Conservation (phyloP, 257 asterid genomes). For the Ocimum tenuiflorum region DNA sequence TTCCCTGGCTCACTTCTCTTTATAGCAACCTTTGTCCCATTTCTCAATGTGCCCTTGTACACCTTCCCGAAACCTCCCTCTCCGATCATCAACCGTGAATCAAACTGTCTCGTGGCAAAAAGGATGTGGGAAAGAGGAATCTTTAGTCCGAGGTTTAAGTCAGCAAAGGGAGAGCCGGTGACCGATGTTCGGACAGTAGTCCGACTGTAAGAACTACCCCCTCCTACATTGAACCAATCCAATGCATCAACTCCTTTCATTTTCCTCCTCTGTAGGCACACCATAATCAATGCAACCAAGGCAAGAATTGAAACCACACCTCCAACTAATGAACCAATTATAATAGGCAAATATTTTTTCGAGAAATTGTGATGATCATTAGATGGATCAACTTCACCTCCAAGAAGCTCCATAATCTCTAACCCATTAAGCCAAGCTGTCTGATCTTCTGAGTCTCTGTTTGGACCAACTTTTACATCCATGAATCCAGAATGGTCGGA, state of each 20-base stretch:
- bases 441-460: not conserved
- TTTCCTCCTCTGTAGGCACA: conserved; percentile 24
- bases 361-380: not conserved
- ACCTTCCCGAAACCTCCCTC: conserved; percentile 68
- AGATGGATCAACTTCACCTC: not conserved
- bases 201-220: conserved; percentile 31
- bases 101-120: conserved; percentile 38
- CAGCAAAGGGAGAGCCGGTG: conserved; percentile 23
- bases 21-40: conserved; percentile 50
- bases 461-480: conserved; percentile 34
- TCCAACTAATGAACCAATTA: conserved; percentile 34
- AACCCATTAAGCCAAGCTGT: conserved; percentile 48
- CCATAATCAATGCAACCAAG: not conserved
- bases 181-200: conserved; percentile 16
- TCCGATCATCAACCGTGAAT: conserved; percentile 35
- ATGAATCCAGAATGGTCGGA: conserved; percentile 44
- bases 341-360: not conserved
- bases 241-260: conserved; percentile 14
- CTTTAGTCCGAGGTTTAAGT: conserved; percentile 45
- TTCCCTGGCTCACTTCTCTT: conserved; percentile 53
- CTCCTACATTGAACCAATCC: conserved; percentile 24
- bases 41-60: conserved; percentile 38
- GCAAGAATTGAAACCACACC: conserved; percentile 21
- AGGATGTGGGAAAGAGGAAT: conserved; percentile 31
- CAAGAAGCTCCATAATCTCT: conserved; percentile 53